Evolutionary conservation across 2,329 filamentous ascomycete species (phyloP), one percentile per base, ranked within the genome.

Genomic region (Ceratocystiopsis brevicomis): DNA sequence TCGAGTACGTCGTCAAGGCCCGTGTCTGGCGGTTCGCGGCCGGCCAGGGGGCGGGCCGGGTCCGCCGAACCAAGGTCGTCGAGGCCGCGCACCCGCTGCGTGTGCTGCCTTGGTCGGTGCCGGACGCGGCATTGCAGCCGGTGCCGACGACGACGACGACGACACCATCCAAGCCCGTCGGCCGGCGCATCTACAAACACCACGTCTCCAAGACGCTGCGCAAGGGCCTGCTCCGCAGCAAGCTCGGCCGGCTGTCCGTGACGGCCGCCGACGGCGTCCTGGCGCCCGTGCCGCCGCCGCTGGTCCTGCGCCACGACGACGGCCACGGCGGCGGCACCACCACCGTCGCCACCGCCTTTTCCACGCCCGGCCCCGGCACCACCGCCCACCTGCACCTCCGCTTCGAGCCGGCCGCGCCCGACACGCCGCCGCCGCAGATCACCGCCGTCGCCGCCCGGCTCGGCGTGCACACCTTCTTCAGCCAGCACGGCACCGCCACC

Each of bases 1-100:
- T 75, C 35, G 63, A 72, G 51, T 76, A 76, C 53, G 52, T 53
- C 40, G 55, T 76, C 53, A 66, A 66, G 51, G 70, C 67, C 11
- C 61, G 67, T 33, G 56, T 64, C 15, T 53, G 59, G 38, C 53
- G 51, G 57, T 16, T 36, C 12, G n/a, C n/a, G n/a, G n/a, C n/a
- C n/a, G n/a, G n/a, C n/a, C n/a, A n/a, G n/a, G n/a, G n/a, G n/a
- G n/a, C n/a, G n/a, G n/a, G n/a, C n/a, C n/a, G n/a, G n/a, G n/a
- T n/a, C n/a, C n/a, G n/a, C n/a, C n/a, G n/a, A 44, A 41, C 50
- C 43, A 53, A 53, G 46, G 47, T 58, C 44, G 51, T 55, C 51
- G 51, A 53, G 36, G 52, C 45, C 32, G 45, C 33, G 1, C 48
- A 52, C 46, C 55, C 64, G 40, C 56, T 76, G 54, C 67, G 66